phyloP scores from a whole-genome alignment of 2,329 filamentous ascomycete species.

The Coleophoma eucalyptorum region DNA sequence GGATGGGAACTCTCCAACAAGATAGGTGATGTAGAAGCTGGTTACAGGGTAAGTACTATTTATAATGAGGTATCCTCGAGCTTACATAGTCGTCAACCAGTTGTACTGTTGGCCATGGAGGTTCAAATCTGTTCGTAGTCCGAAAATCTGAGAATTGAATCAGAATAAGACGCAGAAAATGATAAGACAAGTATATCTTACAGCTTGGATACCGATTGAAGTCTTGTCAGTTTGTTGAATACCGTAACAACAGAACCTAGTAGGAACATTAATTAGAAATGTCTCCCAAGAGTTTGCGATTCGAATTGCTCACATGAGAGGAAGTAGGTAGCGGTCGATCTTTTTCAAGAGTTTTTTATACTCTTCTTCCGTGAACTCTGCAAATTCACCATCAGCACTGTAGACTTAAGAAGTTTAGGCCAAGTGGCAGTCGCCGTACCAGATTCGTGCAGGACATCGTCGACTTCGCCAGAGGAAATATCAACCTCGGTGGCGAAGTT shows the following conservation, averaged over 20 bases:
- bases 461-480: slow-evolving; percentile 4
- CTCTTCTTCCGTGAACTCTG: slow-evolving; percentile 31
- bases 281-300: not conserved
- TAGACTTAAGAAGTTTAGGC: not conserved
- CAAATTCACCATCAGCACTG: not conserved
- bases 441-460: slow-evolving; percentile 8
- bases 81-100: slow-evolving; percentile 35
- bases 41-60: not conserved
- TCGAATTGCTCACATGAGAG: slow-evolving; percentile 37
- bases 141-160: slow-evolving; percentile 27
- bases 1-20: not conserved
- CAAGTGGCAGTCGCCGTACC: not conserved
- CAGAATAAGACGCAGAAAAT: too few species aligned
- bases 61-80: not conserved
- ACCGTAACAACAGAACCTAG: slow-evolving; percentile 35
- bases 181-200: too few species aligned
- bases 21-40: slow-evolving; percentile 20
- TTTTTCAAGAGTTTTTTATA: slow-evolving; percentile 36
- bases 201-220: slow-evolving; percentile 41
- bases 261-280: not conserved
- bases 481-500: slow-evolving; percentile 2
- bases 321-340: slow-evolving; percentile 41
- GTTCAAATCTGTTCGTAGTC: slow-evolving; percentile 40
- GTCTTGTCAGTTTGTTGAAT: slow-evolving; percentile 47
- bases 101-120: slow-evolving; percentile 42